Evolutionary conservation across 768 basidiomycete genomes (phyloP), one percentile per base, ranked within the genome.

Genomic region (Boletus rex-veris): DNA sequence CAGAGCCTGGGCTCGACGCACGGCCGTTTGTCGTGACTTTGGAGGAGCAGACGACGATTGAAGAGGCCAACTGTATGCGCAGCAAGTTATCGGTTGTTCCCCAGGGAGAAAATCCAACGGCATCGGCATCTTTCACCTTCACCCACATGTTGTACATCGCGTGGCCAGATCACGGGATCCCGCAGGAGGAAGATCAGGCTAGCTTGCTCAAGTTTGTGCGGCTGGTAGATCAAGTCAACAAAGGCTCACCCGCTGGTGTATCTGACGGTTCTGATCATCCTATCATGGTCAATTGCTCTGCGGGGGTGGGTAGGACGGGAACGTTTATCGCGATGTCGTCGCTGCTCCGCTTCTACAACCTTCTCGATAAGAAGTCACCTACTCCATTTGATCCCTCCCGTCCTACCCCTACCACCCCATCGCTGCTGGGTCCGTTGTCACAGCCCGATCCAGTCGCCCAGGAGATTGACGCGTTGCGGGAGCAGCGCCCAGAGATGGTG

Each of bases 101-200:
- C 40, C 61, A 80, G 52, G 57, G 64, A 40, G 57, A 55, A 10
- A 44, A 51, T 24, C 50, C 65, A 21, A 62, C 63, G 10, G 66
- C 75, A 38, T 61, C 77, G 10, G 66, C 75, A 38, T 61, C 77
- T 18, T 65, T 83, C 47, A 67, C 76, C 30, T 89, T 92, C 69
- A 79, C 79, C 45, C 91, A 92, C 64, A 58, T 92, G 69, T 68
- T 91, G 33, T 92, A 85, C 63, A 71, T 75, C 18, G 83, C 84
- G 3, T 93, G 91, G 91, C 91, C 91, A 15, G 91, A 93, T 67
- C 84, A 90, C 60, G 88, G 90, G 26, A 82, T 92, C n/a, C 91
- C 91, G 10, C 67, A 77, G 38, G 74, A 74, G 35, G 74, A 81
- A 52, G 82, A 90, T 55, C 79, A 78, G 39, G 73, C 71, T n/a